Percentiles rank a stretch among this genome's conserved stretches.
phyloP scores from a whole-genome alignment of 352 stramenopile genomes.

The Globisporangium splendens region DNA sequence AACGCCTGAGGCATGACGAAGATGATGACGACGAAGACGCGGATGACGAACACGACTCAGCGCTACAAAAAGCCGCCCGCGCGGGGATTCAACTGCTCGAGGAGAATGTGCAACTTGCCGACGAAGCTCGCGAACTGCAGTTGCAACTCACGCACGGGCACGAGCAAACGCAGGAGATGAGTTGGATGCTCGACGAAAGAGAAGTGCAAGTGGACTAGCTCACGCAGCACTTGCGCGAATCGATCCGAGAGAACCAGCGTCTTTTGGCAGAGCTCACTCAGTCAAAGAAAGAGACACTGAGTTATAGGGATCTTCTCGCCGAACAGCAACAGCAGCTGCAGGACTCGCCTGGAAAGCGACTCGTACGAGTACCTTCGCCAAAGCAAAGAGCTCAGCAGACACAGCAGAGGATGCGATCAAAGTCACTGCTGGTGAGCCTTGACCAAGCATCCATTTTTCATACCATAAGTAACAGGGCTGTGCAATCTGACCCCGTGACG shows the following conservation, averaged over 20 bases:
- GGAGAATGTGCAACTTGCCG: constrained; percentile 63
- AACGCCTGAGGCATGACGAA: background rate
- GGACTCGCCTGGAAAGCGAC: constrained; percentile 25
- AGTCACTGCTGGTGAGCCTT: too few relatives aligned
- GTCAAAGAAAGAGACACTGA: constrained; percentile 28
- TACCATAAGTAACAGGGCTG: background rate
- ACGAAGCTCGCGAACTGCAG: constrained; percentile 50
- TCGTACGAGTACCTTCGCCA: background rate
- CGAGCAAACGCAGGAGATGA: constrained; percentile 34
- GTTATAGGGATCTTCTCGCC: constrained; percentile 21
- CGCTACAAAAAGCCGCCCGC: constrained; percentile 54
- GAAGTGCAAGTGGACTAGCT: constrained; percentile 33
- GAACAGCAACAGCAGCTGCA: constrained; percentile 13
- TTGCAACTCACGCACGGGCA: constrained; percentile 31
- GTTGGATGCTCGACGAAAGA: constrained; percentile 36
- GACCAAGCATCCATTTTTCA: too few relatives aligned
- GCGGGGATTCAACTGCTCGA: constrained; percentile 69
- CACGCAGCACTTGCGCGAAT: constrained; percentile 41
- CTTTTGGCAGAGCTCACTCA: constrained; percentile 42
- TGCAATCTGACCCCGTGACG: too few relatives aligned
- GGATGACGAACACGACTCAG: constrained; percentile 31
- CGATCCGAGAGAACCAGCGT: constrained; percentile 56
- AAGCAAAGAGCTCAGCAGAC: background rate
- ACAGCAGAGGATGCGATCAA: background rate
- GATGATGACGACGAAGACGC: constrained; percentile 17